Base-by-base conservation (phyloP, 225 moss, liverwort and hornwort species). In the Sphagnum tenellum region DNA sequence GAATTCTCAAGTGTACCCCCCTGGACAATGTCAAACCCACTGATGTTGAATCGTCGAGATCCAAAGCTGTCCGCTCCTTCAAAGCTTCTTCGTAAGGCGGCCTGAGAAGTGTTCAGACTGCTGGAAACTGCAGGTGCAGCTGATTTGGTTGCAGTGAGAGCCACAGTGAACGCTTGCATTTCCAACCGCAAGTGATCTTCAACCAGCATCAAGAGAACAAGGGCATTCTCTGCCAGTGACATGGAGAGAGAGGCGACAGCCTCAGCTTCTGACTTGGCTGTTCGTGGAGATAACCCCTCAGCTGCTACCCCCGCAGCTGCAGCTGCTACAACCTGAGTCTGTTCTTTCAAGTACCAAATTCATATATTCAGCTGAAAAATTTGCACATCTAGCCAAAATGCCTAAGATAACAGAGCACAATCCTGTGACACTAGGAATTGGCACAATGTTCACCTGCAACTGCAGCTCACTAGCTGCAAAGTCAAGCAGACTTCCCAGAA, bases 301-400 rank as follows among this genome's bases (percentile, higher is more conserved):
- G 96, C 90, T 71, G 96, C 96, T 68, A 98, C 96, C 77, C 93
- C 90, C 46, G 96, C 96, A 59, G 96, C 96, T 73, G 96, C 96
- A 66, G 96, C 90, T 72, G 96, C 96, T 77, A 98, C 90, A 74
- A 89, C 87, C 82, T 93, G 90, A 75, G 90, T 98, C 96, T 98
- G 87, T 72, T 64, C 75, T 62, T 59, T 44, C 52, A 44, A 45
- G 48, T 11, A 59, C 44, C 48, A 60, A 29, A 57, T 55, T 44
- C 29, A 29, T 29, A 29, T 29, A 29, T 0, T 29, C 29, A 29
- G 29, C 29, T 29, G 29, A 0, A 29, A 29, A 29, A 1, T 29
- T 29, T 29, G 29, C 29, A 29, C 29, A 29, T 29, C 29, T 29
- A 29, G 29, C 29, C 29, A 29, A 29, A 29, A 29, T 29, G 29